These are phyloP conservation scores for Ballota nigra DNA, from an alignment of 257 asterid genomes.

Conservation along the genomic window DNA sequence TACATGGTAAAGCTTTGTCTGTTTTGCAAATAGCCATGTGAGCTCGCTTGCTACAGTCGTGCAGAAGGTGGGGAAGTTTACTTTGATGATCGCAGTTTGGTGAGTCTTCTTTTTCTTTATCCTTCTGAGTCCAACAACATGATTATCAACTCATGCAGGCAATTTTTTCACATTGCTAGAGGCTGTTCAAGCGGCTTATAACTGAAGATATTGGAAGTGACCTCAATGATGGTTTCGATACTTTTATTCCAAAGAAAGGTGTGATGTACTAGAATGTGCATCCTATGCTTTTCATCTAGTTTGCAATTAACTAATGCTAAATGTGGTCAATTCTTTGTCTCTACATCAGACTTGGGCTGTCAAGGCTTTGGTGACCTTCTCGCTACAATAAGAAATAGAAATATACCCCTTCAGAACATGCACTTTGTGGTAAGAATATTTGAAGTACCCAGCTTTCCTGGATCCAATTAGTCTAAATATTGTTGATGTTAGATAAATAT, in stretches of 20 bases:
- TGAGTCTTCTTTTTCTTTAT: constrained; percentile 41
- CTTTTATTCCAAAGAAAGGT: constrained; percentile 82
- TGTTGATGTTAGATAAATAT: too few species aligned
- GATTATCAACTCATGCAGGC: constrained; percentile 18
- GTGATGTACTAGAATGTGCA: constrained; percentile 22
- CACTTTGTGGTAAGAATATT: constrained; percentile 89
- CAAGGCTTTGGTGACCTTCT: constrained; percentile 95
- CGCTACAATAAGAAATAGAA: constrained; percentile 75
- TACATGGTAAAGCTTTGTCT: constrained; percentile 26
- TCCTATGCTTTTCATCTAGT: constrained; percentile 13
- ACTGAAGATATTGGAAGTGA: constrained; percentile 87
- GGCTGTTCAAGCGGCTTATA: constrained; percentile 89
- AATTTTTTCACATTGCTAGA: constrained; percentile 45
- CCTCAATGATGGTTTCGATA: constrained; percentile 88
- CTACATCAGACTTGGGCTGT: constrained; percentile 78
- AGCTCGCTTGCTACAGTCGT: constrained; percentile 95
- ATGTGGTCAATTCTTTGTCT: constrained; percentile 26
- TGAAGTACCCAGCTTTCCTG: constrained; percentile 17
- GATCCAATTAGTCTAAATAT: constrained; percentile 22
- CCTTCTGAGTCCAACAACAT: neutral
- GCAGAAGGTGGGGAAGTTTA: constrained; percentile 90
- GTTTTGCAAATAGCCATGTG: constrained; percentile 75
- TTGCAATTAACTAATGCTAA: constrained; percentile 24
- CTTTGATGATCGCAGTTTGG: constrained; percentile 96
- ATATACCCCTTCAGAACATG: constrained; percentile 88